Evolutionary conservation across 257 asterid genomes (phyloP), one percentile per base, ranked within the genome.

Genomic region (Jacaranda mimosifolia): DNA sequence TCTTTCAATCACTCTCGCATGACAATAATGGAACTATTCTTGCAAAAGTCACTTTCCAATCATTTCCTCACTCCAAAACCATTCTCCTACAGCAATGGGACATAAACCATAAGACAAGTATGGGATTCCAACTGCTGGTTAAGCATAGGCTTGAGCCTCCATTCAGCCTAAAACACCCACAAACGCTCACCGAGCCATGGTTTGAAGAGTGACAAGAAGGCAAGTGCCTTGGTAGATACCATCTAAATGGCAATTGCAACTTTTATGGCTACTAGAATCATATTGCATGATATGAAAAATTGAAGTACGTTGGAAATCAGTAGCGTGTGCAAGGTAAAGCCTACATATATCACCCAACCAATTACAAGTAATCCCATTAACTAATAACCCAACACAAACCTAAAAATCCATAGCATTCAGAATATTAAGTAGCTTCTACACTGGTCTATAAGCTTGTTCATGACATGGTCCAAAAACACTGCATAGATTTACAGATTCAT

Each of bases 401-500:
- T 3, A 58, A 10, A 4, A 10, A 59, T n/a, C 68, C 43, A 60
- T 19, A 9, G 46, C 66, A 49, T 38, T 71, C 67, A 58, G 46
- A 58, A 38, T 74, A 75, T 80, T 77, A 18, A 42, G n/a, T 70
- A 51, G 63, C 49, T 56, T 57, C 81, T 15, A 43, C 1, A 26
- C 70, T 45, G 53, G 68, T n/a, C 43, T 17, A 68, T 9, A 13
- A 57, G 45, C 53, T 32, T 64, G 38, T 59, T 21, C 32, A 32
- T 46, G 43, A 17, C 45, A 39, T 3, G 19, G 42, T 38, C 39
- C 11, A 18, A 19, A 62, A 62, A 60, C 15, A 39, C 52, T 21
- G 55, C 45, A 51, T 35, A 63, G 46, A 75, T 83, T 56, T 79
- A 79, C 86, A 74, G 60, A 51, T 55, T 60, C 19, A 19, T 12